Evolutionary conservation across 208 protist species (phyloP), one percentile per base, ranked within the genome.

Genomic region (Vickermania spadyakhi): DNA sequence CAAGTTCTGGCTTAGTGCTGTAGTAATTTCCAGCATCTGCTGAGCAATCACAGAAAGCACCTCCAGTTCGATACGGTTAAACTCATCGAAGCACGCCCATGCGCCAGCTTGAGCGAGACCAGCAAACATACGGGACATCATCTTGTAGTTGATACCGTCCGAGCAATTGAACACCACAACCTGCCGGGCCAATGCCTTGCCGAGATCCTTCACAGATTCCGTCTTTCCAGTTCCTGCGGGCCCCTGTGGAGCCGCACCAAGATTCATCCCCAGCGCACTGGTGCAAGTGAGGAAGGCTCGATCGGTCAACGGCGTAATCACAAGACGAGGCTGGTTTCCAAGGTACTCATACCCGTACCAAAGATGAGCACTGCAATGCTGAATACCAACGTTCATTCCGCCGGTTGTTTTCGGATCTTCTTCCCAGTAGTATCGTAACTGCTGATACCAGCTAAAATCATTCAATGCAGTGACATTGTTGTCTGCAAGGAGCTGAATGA

Each of bases 41-140:
- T 96, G 91, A 36, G 96, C 93, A 68, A 97, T 90, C 28, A 98
- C 96, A 52, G 96, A 98, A 13, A 98, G 84, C 64, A 99, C 96
- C 77, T 98, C 96, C 14, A 97, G 77, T 68, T 96, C 90, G 56
- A 98, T 98, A 64, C 97, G 84, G 72, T 98, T 98, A 82, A 98
- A 98, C 78, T 99, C 97, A 63, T 99, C 96, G 64, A 99, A 98
- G 75, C 96, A 98, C 22, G 93, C 93, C 93, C 93, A 99, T 61
- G 93, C 89, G 59, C 94, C 93, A 22, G 94, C 89, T 64, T 97
- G 93, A 4, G 94, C 92, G 7, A 98, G 74, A 13, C 96, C 96
- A 52, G 96, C 94, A 75, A 97, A 98, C 87, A 98, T 97, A 64
- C 94, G 90, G 36, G 91, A 96, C 90, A 97, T 96, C 27, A 89